A percentile compares a stretch with the other conserved stretches of the same genome.
Evolutionary conservation across 805 yeast species (phyloP).

Genomic region (Saccharomycopsis guyanensis): DNA sequence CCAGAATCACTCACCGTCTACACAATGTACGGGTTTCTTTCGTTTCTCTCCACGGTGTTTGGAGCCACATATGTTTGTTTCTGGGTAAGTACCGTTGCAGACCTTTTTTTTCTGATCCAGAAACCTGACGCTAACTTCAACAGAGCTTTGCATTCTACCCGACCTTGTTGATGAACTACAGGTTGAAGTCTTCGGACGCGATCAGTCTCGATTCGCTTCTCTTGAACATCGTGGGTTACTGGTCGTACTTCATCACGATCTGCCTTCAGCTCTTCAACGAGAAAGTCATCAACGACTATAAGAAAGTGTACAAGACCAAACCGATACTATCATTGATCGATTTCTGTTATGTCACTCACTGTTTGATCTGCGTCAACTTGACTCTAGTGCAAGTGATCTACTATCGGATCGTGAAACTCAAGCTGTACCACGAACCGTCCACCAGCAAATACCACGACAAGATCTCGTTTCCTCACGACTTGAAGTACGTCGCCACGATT

Average conservation of each 20-base stretch:
- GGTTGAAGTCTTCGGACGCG: constrained; percentile 18
- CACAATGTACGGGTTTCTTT: neutral
- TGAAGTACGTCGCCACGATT: constrained; percentile 3
- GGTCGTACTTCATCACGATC: constrained; percentile 19
- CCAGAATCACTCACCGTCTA: too few relatives aligned
- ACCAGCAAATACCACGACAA: neutral
- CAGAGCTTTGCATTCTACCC: constrained; percentile 21
- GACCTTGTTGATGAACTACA: constrained; percentile 17
- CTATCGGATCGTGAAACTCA: constrained; percentile 17
- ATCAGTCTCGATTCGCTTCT: constrained; percentile 18
- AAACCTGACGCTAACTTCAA: too few relatives aligned
- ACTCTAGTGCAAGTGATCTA: constrained; percentile 19
- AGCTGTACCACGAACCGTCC: constrained; percentile 5
- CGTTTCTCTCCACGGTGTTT: constrained; percentile 10
- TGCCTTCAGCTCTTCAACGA: constrained; percentile 16
- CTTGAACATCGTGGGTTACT: constrained; percentile 17
- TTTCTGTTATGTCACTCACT: constrained; percentile 18
- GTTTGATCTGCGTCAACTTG: constrained; percentile 11
- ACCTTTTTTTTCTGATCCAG: too few relatives aligned
- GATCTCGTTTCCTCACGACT: constrained; percentile 1
- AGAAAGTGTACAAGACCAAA: constrained; percentile 16
- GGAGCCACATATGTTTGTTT: constrained; percentile 14
- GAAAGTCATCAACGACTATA: constrained; percentile 16
- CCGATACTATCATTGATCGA: constrained; percentile 21
- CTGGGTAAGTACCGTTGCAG: constrained; percentile 15